Conservation (phyloP, 2,329 filamentous ascomycete genomes). For the Arthrobotrys megalospora region DNA sequence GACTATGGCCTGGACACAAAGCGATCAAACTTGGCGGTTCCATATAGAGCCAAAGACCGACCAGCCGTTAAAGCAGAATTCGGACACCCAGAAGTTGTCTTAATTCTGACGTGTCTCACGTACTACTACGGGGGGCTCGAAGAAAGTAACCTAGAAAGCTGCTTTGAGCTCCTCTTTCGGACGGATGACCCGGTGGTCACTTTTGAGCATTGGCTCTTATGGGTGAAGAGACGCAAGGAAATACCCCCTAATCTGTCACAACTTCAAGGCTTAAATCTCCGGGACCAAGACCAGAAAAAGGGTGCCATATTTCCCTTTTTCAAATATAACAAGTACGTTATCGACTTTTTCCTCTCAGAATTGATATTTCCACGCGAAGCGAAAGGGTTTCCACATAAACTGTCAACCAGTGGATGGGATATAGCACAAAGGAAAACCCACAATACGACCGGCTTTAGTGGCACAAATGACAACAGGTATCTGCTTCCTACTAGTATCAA, state of each 20-base stretch:
- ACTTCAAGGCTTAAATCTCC: conserved; percentile 65
- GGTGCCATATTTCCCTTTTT: conserved; percentile 72
- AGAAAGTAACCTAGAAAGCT: conserved; percentile 70
- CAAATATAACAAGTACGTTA: conserved; percentile 70
- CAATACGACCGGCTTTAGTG: conserved; percentile 77
- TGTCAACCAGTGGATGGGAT: conserved; percentile 78
- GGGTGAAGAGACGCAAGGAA: conserved; percentile 62
- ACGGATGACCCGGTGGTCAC: conserved; percentile 72
- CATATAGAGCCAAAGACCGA: conserved; percentile 74
- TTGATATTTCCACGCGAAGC: conserved; percentile 76
- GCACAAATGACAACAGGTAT: conserved; percentile 76
- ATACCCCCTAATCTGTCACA: conserved; percentile 67
- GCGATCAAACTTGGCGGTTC: conserved; percentile 72
- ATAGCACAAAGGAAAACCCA: conserved; percentile 70
- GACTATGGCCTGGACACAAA: conserved; percentile 74
- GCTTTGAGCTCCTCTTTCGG: conserved; percentile 70
- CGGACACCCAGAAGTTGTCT: conserved; percentile 75
- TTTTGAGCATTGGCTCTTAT: conserved; percentile 70
- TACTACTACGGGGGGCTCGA: conserved; percentile 74
- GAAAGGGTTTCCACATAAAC: conserved; percentile 76
- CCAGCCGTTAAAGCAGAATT: conserved; percentile 74
- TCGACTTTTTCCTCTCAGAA: conserved; percentile 76
- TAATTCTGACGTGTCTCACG: conserved; percentile 73
- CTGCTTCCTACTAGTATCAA: conserved; percentile 73
- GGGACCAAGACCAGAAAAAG: conserved; percentile 67